Conservation (phyloP, 169 alveolate genomes). For the Plasmodium knowlesi region DNA sequence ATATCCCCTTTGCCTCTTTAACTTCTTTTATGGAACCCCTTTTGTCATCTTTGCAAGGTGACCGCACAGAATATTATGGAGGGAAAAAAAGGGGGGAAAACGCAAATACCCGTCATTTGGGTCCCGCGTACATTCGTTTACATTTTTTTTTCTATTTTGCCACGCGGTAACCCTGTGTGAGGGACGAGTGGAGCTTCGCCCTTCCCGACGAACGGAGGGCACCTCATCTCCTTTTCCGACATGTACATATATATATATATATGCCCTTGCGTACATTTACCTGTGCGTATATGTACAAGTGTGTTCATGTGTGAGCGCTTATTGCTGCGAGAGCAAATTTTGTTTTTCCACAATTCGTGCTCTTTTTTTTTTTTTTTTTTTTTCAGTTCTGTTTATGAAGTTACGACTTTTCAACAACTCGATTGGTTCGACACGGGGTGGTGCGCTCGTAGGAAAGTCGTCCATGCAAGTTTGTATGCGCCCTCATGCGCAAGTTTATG, state of each 20-base stretch:
- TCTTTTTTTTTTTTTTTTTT: neutral
- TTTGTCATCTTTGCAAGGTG: neutral
- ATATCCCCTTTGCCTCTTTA: neutral
- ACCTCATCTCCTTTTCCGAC: neutral
- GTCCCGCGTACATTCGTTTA: neutral
- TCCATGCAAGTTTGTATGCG: neutral
- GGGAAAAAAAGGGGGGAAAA: neutral
- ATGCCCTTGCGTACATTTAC: neutral
- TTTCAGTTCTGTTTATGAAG: neutral
- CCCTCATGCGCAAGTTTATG: neutral
- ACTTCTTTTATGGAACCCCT: neutral
- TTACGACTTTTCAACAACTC: neutral
- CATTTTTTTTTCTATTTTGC: neutral
- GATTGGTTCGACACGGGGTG: neutral
- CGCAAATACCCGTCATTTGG: neutral
- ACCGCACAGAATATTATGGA: neutral
- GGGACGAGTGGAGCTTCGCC: neutral
- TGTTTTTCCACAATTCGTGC: neutral
- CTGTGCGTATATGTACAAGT: neutral
- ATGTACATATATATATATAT: too few species aligned
- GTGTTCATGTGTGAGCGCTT: neutral
- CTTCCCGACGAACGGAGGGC: neutral
- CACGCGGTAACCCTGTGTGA: neutral
- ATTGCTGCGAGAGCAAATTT: neutral
- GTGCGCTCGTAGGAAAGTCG: neutral